Evolutionary conservation across 2,329 filamentous ascomycete species (phyloP), one percentile per base, ranked within the genome.

Genomic region (Neocucurbitaria cava): DNA sequence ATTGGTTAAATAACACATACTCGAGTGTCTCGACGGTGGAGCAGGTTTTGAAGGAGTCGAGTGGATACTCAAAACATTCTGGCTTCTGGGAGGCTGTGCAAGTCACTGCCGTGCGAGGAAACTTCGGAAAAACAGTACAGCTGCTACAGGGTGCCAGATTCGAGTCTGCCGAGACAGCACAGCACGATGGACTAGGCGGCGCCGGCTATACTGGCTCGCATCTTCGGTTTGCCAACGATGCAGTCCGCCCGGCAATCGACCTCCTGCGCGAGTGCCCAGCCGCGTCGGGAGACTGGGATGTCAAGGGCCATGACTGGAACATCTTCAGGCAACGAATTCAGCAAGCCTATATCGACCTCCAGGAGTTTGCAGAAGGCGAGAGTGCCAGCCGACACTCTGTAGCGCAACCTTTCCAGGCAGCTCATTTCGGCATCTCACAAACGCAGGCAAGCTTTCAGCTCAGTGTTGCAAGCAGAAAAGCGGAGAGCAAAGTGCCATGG

Each of bases 401-500:
- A n/a, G 68, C 71, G 20, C 74, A 78, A 3, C 73, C 76, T 2
- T 83, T 84, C 66, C 77, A 82, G 13, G 66, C 73, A 2, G 65
- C 68, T 10, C 65, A 74, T 36, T 76, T 76, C 54, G 72, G 72
- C 44, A 70, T 74, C n/a, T 72, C 33, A 63, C 78, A 68, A 71
- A 81, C 68, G 64, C 81, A 68, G 67, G 83, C 70, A 77, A 85
- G 64, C 75, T 87, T 79, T 66, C 87, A 87, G 5, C 87, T 90
- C 48, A 85, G 83, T 74, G 89, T 82, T 77, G 89, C 76, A 72
- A 91, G 79, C 47, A 81, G 83, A 44, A 90, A 89, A 76, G 92
- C 92, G 1, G 90, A 93, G 66, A 96, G 91, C 69, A 88, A 89
- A 64, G 89, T 97, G 30, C 94, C 93, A 0, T 96, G 91, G 90